Base-by-base conservation (phyloP, 805 yeast species). In the Brettanomyces naardenensis region DNA sequence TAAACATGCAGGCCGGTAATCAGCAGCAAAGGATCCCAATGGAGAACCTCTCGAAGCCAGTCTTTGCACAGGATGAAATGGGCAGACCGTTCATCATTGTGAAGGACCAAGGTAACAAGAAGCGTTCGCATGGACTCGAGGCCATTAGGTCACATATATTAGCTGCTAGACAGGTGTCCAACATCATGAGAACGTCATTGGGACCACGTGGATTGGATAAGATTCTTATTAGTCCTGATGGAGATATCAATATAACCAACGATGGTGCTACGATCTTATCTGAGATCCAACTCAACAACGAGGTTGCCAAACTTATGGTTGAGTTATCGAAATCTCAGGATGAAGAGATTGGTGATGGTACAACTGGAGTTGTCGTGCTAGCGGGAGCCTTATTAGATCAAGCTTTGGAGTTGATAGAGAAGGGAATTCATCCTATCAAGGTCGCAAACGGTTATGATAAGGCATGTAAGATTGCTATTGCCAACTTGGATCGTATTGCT, bases 121-220 rank as follows among this genome's bases (percentile, higher is more conserved):
- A 61, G 41, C 71, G 89, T 58, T 68, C 74, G 7, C 88, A 81
- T 48, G 94, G 94, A 20, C 61, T 76, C 31, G 87, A 92, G 59
- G 88, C 97, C 44, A 71, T 78, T 61, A 74, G 81, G 61, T 79
- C 90, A 30, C 97, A 92, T 60, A 89, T 90, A 39, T 69, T 87
- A 39, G 97, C 97, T 26, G 97, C 97, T 22, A 74, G 95, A 59
- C 81, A 95, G 6, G 97, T 92, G 37, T 86, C 97, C 10, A 80
- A 89, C 25, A 87, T 92, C 42, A 80, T 92, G 45, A 86, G 82
- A 56, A 84, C 97, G 1, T 87, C 96, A 1, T 68, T 92, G 46
- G 99, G 99, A 7, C 99, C 99, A 36, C 77, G 98, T 57, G 99
- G 98, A n/a, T 68, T 94, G 53, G 99, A 92, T 62, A 92, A 92